Evolutionary conservation across 192 early-diverging fungal genomes (phyloP).

Genomic region (Coemansia sp.): DNA sequence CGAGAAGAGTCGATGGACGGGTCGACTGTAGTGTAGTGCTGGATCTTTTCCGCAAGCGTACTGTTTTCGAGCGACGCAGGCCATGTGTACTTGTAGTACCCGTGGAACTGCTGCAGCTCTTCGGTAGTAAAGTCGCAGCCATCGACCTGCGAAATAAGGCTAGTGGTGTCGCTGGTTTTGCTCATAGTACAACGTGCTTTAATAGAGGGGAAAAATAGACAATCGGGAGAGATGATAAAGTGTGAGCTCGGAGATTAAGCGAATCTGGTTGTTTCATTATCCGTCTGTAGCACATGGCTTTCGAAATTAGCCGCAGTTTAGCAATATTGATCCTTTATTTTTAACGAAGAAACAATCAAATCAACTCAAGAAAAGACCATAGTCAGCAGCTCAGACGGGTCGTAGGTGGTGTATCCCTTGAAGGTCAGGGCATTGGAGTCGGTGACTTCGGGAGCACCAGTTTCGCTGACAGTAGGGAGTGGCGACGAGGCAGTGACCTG

Average conservation of each 20-base stretch:
- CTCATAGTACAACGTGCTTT: neutral
- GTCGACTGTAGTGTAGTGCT: conserved; percentile 20
- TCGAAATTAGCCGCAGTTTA: no score
- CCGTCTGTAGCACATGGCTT: no score
- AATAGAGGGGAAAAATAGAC: neutral
- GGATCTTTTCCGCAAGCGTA: conserved; percentile 20
- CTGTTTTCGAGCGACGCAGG: neutral
- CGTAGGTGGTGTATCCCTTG: conserved; percentile 11
- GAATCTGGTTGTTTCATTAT: no score
- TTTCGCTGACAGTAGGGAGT: no score
- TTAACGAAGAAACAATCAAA: conserved; percentile 1
- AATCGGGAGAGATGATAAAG: neutral
- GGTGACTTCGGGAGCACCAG: no score
- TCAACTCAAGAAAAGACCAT: conserved; percentile 8
- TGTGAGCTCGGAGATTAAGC: no score
- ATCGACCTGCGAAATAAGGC: conserved; percentile 35
- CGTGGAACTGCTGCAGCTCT: conserved; percentile 48
- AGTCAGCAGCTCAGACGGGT: conserved; percentile 4
- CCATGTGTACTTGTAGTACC: conserved; percentile 38
- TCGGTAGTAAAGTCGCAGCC: conserved; percentile 39
- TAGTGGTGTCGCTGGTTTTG: conserved; percentile 2
- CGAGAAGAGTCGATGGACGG: conserved; percentile 4
- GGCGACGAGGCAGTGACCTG: no score
- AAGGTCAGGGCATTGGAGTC: no score
- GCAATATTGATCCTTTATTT: no score